Evolutionary conservation across 805 yeast species (phyloP).

Genomic region (Candida awuae): DNA sequence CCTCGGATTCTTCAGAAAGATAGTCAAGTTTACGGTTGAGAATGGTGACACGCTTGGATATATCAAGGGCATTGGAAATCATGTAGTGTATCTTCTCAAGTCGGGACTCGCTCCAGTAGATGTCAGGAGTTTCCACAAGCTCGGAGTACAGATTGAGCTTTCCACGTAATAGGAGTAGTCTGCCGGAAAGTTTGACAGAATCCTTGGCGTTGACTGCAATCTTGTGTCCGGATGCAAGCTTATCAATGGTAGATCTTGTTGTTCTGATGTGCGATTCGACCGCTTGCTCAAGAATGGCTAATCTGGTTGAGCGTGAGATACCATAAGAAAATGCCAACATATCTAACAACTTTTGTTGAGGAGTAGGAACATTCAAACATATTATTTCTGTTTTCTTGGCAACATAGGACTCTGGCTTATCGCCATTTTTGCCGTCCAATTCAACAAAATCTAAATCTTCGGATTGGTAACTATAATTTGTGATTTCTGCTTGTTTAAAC

Average conservation of each 20-base stretch:
- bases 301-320: conserved; percentile 74
- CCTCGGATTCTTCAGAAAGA: conserved; percentile 81
- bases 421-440: conserved; percentile 1
- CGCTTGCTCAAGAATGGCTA: conserved; percentile 69
- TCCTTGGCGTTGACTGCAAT: conserved; percentile 50
- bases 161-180: conserved; percentile 68
- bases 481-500: conserved; percentile 40
- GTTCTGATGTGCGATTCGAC: conserved; percentile 60
- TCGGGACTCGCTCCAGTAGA: conserved; percentile 88
- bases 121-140: conserved; percentile 83
- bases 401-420: conserved; percentile 30
- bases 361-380: conserved; percentile 43
- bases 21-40: conserved; percentile 82
- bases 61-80: conserved; percentile 65
- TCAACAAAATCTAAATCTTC: conserved; percentile 79
- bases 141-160: conserved; percentile 80
- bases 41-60: conserved; percentile 67
- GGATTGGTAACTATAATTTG: conserved; percentile 50
- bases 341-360: conserved; percentile 51
- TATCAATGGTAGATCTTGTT: conserved; percentile 58
- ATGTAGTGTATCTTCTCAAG: conserved; percentile 68
- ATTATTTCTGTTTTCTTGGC: conserved; percentile 54
- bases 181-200: conserved; percentile 62
- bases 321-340: conserved; percentile 89
- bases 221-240: conserved; percentile 52